A percentile compares a stretch with the other conserved stretches of the same genome.
phyloP scores from a whole-genome alignment of 2,329 filamentous ascomycete genomes.

The Aspergillus sp. region DNA sequence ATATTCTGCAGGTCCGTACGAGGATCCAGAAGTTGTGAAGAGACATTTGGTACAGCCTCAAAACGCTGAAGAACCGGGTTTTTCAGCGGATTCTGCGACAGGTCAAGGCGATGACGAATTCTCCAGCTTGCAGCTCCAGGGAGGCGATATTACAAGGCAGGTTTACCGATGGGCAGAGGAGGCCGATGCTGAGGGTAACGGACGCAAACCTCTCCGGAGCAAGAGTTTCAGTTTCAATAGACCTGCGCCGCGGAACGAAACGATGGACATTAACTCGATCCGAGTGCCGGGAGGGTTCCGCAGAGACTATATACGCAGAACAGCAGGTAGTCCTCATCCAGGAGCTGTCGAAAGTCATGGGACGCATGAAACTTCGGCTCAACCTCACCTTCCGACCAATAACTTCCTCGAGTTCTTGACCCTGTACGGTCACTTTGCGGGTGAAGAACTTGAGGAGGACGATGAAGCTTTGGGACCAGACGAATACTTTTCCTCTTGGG shows the following conservation, averaged over 20 bases:
- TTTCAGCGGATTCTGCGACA: conserved; percentile 29
- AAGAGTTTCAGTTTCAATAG: conserved; percentile 80
- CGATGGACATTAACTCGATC: conserved; percentile 82
- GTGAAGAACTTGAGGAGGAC: conserved; percentile 93
- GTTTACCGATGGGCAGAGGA: conserved; percentile 98
- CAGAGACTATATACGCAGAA: conserved; percentile 78
- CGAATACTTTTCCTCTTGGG: conserved; percentile 83
- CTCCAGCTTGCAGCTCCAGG: conserved; percentile 86
- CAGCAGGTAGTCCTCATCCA: conserved; percentile 60
- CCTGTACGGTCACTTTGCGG: conserved; percentile 94
- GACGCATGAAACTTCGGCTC: conserved; percentile 31
- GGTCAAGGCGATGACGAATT: conserved; percentile 69
- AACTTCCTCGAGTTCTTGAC: conserved; percentile 96
- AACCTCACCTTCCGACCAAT: conserved; percentile 70
- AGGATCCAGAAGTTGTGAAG: conserved; percentile 87
- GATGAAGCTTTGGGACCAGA: conserved; percentile 82
- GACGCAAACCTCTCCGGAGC: conserved; percentile 65
- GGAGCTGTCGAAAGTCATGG: conserved; percentile 34
- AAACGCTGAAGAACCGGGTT: conserved; percentile 30
- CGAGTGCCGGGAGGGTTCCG: conserved; percentile 91
- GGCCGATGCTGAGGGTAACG: conserved; percentile 60
- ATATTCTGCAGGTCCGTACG: conserved; percentile 57
- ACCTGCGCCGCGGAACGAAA: conserved; percentile 73
- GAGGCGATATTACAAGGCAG: conserved; percentile 87
- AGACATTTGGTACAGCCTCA: conserved; percentile 78